phyloP scores from a whole-genome alignment of 495 filamentous ascomycete species.

The Cercophora sp. region DNA sequence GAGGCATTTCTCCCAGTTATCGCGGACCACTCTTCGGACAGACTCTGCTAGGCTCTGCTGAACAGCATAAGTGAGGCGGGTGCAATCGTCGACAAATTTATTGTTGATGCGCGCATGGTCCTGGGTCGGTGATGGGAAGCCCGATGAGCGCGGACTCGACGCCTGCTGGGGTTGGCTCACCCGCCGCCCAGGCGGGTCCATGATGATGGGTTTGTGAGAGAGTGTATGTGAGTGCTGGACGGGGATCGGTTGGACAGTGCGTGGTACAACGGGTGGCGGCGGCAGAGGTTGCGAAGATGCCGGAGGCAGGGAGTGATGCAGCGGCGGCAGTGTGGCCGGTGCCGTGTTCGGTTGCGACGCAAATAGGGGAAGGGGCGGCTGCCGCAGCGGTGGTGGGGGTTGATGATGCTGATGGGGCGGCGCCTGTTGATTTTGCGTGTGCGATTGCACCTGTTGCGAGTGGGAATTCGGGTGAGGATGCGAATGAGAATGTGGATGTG shows the following conservation, averaged over 20 bases:
- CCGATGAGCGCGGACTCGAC: conserved; percentile 6
- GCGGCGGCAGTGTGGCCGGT: not conserved
- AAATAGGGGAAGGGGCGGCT: not conserved
- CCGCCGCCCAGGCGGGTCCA: conserved; percentile 36
- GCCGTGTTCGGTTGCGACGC: conserved; percentile 1
- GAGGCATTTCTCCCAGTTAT: conserved; percentile 48
- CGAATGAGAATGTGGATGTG: not conserved
- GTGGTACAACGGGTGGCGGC: too few relatives aligned
- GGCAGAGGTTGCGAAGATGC: conserved; percentile 3
- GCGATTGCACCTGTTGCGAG: too few relatives aligned
- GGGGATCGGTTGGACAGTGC: not conserved
- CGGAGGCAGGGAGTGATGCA: conserved; percentile 10
- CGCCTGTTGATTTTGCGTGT: too few relatives aligned
- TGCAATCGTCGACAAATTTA: conserved; percentile 40
- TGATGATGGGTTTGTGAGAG: conserved; percentile 34
- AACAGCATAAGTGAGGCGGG: conserved; percentile 38
- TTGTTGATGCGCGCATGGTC: conserved; percentile 34
- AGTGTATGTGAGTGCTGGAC: not conserved
- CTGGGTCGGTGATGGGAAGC: conserved; percentile 38
- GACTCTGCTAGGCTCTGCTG: conserved; percentile 40
- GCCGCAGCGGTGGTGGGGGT: conserved; percentile 9
- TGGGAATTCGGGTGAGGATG: not conserved
- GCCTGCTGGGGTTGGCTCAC: conserved; percentile 15
- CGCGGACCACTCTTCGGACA: conserved; percentile 41
- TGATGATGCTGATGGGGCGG: conserved; percentile 11